Evolutionary conservation across 176 grass and related monocot species (phyloP), one percentile per base, ranked within the genome.

Genomic region (Pharus latifolius): DNA sequence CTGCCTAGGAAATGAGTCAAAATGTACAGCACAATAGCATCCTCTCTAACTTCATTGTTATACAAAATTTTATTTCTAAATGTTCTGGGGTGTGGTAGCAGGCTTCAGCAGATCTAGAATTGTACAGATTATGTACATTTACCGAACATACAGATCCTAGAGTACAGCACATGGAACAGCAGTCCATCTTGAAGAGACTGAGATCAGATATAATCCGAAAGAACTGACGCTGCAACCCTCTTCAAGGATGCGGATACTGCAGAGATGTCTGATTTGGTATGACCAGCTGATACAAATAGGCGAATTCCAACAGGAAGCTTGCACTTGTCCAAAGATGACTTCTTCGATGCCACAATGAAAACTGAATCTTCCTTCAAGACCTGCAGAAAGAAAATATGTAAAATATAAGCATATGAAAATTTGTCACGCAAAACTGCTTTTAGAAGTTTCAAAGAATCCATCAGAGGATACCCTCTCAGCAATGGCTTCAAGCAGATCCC

Each of bases 321-420:
- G 76, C 94, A 93, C 58, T 78, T 90, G 64, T 98, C 89, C 70
- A 97, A 24, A 70, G 33, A 49, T 71, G 94, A 92, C 49, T 79
- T 87, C 80, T 98, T 93, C 4, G 86, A 90, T 20, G 74, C 61
- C 56, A 90, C 86, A 13, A 98, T 68, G 66, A 93, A 87, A 66
- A 97, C 89, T 7, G 86, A 92, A 85, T 98, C 94, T 70, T 98
- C 89, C 62, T 88, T 82, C 76, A 92, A 72, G 38, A 80, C 51
- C 94, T 97, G 62, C 60, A 10, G 48, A 32, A 28, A 76, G 72
- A 37, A 1, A 55, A 63, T 15, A 20, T 57, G 69, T 75, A 60
- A 60, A 78, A 34, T 52, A 63, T 17, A 41, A 51, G 56, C 28
- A 26, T 83, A 43, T 46, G 2, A 29, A 76, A 82, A 12, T 33